Base-by-base conservation (phyloP, 1,284 basidiomycete species). In the Ustilago bromivora region DNA sequence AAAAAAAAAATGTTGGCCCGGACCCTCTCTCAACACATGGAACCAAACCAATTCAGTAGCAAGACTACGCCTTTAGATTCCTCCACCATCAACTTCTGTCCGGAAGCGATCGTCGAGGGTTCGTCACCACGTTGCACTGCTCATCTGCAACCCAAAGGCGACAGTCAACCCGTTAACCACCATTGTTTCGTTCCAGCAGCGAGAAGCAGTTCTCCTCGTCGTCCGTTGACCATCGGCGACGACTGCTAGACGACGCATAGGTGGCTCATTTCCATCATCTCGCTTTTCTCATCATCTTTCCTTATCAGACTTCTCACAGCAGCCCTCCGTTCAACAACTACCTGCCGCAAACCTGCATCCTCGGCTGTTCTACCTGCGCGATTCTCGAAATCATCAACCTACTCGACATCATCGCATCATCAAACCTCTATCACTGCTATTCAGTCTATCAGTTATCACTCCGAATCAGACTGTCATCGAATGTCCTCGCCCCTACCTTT, bases 141-240 rank as follows among this genome's bases (percentile, higher is more conserved):
- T 38, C 43, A 31, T 49, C 32, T 35, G 57, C 57, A 58, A 31
- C 23, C 23, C 15, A 32, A 19, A 51, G 49, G 49, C n/a, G 49
- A 51, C n/a, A 17, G 49, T 51, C 49, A 32, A 32, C 47, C 52
- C 54, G 11, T 47, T 49, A 61, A 67, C 43, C 71, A 66, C 61
- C 64, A 62, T 60, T 32, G 71, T 61, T 57, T 63, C 31, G 71
- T 67, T 54, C 61, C 47, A 61, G 63, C 65, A 72, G 65, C 57
- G 65, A 67, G 61, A 67, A 41, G 65, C 61, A 12, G 46, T 31
- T 40, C n/a, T 51, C 28, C 55, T 34, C 46, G 53, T 57, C 61
- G 28, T 47, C 40, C 34, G 1, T 52, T 46, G 43, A 15, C 13
- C 43, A 49, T 19, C 34, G 57, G 38, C 41, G 41, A 4, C 11